A percentile compares a stretch with the other conserved stretches of the same genome.
These are phyloP conservation scores for Ogataea degrootiae DNA, from an alignment of 805 yeast species.

Conservation along the genomic window DNA sequence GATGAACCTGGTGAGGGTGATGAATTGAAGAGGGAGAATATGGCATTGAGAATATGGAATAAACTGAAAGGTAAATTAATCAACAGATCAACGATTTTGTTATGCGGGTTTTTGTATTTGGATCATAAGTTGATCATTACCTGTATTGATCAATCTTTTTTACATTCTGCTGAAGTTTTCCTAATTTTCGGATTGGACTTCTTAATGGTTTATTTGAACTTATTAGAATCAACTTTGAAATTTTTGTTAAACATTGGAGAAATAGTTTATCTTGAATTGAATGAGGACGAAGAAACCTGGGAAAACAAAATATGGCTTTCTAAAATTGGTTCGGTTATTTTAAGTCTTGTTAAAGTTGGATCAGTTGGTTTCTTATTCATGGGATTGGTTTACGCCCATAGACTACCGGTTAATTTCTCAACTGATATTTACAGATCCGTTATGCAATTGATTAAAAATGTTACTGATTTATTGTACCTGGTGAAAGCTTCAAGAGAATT, in stretches of 20 bases:
- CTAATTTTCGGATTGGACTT: slow-evolving; percentile 74
- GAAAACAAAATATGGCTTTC: slow-evolving; percentile 60
- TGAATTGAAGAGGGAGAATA: background rate
- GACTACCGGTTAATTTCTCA: slow-evolving; percentile 29
- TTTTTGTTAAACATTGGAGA: slow-evolving; percentile 53
- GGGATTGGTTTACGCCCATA: slow-evolving; percentile 35
- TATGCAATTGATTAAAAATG: slow-evolving; percentile 27
- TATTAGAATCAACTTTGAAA: slow-evolving; percentile 42
- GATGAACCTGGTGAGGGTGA: background rate
- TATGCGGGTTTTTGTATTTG: slow-evolving; percentile 38
- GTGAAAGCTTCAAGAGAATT: slow-evolving; percentile 51
- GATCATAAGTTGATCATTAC: slow-evolving; percentile 52
- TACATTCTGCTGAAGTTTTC: slow-evolving; percentile 50
- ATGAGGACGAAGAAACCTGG: slow-evolving; percentile 63
- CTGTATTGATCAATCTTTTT: slow-evolving; percentile 53
- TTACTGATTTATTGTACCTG: slow-evolving; percentile 34
- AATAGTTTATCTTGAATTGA: slow-evolving; percentile 37
- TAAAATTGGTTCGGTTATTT: slow-evolving; percentile 50
- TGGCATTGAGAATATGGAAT: background rate
- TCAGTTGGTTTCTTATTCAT: slow-evolving; percentile 44
- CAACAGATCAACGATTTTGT: slow-evolving; percentile 41
- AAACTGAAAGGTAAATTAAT: slow-evolving; percentile 20
- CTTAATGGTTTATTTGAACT: slow-evolving; percentile 55
- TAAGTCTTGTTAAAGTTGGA: slow-evolving; percentile 43
- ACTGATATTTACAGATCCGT: slow-evolving; percentile 28